Percentiles rank a stretch among this genome's conserved stretches.
Conservation (phyloP, 23 red algal genomes). For the Gracilaria vermiculophylla region DNA sequence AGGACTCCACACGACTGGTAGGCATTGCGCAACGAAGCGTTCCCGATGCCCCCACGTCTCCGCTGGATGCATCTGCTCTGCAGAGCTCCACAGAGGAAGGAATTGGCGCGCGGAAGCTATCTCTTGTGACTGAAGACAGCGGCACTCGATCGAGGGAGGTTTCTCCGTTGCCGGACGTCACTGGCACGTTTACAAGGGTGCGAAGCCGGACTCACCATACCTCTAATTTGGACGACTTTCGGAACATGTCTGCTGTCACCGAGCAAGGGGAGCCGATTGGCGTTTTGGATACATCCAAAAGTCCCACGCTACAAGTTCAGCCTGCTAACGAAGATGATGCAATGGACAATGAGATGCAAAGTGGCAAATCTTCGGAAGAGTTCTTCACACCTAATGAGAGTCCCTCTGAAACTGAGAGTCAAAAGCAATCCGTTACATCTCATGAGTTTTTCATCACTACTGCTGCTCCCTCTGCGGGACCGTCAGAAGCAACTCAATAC, state of each 20-base stretch:
- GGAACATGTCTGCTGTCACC: not conserved
- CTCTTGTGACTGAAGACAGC: conserved; percentile 34
- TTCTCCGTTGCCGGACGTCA: not conserved
- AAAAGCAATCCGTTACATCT: not conserved
- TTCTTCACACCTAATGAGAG: conserved; percentile 55
- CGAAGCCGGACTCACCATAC: not conserved
- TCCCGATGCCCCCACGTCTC: not conserved
- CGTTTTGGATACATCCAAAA: not conserved
- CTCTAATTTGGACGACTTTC: conserved; percentile 3
- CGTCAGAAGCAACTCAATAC: not conserved
- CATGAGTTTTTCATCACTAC: not conserved
- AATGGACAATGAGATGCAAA: not conserved
- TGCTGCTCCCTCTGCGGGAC: not conserved
- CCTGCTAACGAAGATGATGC: not conserved
- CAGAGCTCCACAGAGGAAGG: conserved; percentile 8
- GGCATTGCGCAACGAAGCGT: not conserved
- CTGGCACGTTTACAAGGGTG: not conserved
- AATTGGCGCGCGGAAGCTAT: conserved; percentile 22
- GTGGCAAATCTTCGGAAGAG: conserved; percentile 24
- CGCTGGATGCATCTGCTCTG: not conserved
- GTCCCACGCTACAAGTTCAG: not conserved
- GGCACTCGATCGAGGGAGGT: conserved; percentile 1
- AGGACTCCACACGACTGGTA: not conserved
- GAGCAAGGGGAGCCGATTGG: not conserved
- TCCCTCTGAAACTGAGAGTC: not conserved